Conservation (phyloP, 23 red algal species). For the Gracilaria caudata region DNA sequence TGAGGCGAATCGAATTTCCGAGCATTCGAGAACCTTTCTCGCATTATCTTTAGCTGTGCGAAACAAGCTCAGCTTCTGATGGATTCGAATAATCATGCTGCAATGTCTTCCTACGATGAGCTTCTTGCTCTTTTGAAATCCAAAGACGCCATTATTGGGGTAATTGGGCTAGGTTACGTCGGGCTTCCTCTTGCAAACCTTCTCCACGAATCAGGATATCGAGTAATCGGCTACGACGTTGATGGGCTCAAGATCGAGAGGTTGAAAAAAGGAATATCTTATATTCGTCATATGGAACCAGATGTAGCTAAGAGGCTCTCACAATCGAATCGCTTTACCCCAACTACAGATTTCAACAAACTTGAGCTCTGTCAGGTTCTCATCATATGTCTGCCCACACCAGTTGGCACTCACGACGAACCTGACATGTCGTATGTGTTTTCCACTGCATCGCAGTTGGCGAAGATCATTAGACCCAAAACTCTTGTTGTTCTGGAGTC, state of each 20-base stretch:
- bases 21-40: background rate
- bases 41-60: background rate
- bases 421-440: slow-evolving; percentile 83
- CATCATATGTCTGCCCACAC: slow-evolving; percentile 80
- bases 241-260: slow-evolving; percentile 61
- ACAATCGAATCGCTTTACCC: slow-evolving; percentile 25
- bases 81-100: background rate
- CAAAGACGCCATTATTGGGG: slow-evolving; percentile 39
- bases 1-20: background rate
- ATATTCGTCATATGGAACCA: slow-evolving; percentile 75
- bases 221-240: slow-evolving; percentile 71
- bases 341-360: slow-evolving; percentile 25
- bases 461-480: slow-evolving; percentile 23
- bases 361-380: slow-evolving; percentile 46
- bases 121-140: slow-evolving; percentile 24
- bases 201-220: slow-evolving; percentile 51
- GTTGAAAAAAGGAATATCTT: slow-evolving; percentile 44
- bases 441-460: slow-evolving; percentile 25
- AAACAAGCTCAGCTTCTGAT: background rate
- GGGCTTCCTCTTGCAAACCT: slow-evolving; percentile 72
- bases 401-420: slow-evolving; percentile 78
- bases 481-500: slow-evolving; percentile 79
- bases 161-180: slow-evolving; percentile 88
- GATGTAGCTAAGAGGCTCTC: slow-evolving; percentile 32
- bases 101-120: background rate